Evolutionary conservation across 2,329 filamentous ascomycete genomes (phyloP), one percentile per base, ranked within the genome.

Genomic region (Pyricularia pennisetigena): DNA sequence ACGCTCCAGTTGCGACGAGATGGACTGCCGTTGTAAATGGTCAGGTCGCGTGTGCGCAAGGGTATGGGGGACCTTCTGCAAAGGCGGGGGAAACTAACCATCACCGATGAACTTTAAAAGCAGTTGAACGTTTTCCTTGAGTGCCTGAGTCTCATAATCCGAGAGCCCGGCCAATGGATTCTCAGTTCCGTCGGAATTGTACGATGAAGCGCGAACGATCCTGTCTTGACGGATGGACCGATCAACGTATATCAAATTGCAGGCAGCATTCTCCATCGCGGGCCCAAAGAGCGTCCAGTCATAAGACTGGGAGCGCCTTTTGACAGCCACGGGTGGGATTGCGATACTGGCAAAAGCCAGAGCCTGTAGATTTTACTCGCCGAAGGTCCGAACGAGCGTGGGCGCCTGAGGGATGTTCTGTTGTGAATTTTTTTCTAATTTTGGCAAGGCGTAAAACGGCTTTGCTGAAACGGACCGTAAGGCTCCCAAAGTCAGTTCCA

Each of bases 171-270:
- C 30, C 12, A 65, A 35, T n/a, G 54, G 23, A 9, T 68, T 70
- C 24, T 69, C 68, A 67, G 69, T 68, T 62, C 73, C 70, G 57
- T 72, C 71, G 59, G 72, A 71, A 54, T 71, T 68, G 68, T 70
- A 71, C 30, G 71, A 65, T 71, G 71, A 69, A 67, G 77, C 72
- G 62, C 72, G 75, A 59, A 85, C 75, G 66, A 81, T 74, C 68
- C 82, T 79, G 72, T 85, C 81, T 70, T 81, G 76, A 72, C 77
- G 78, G 70, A 85, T 81, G 70, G 80, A 78, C 73, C 83, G 83
- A 78, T 87, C 84, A 73, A 88, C 84, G 72, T 87, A 88, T 70
- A 88, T 84, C 72, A 88, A 81, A 75, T 87, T 84, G 75, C 84
- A 87, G 69, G 79, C 78, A 74, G 82, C 80, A 75, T 80, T 81